Evolutionary conservation across 345 rosid species (phyloP).

Genomic region (Brassica nigra): DNA sequence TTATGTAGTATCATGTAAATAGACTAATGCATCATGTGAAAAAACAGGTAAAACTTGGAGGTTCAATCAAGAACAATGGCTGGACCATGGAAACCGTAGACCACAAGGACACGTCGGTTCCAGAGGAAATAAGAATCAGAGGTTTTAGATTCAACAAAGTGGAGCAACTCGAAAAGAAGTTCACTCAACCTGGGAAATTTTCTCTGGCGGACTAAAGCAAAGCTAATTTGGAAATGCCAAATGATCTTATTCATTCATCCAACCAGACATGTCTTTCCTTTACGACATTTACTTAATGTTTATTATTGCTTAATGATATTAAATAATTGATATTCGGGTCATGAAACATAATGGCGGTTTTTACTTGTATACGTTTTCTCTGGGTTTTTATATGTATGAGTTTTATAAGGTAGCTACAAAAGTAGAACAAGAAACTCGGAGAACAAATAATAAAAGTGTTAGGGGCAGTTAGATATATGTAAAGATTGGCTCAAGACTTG

Average conservation of each 20-base stretch:
- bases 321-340: not conserved
- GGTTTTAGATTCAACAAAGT: slow-evolving; percentile 73
- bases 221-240: not conserved
- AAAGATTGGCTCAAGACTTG: not conserved
- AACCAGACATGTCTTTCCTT: not conserved
- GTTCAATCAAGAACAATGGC: slow-evolving; percentile 71
- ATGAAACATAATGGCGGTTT: not conserved
- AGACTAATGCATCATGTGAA: slow-evolving; percentile 13
- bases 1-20: not conserved
- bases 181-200: slow-evolving; percentile 56
- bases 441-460: not conserved
- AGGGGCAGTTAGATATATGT: not conserved
- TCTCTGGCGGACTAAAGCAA: slow-evolving; percentile 18
- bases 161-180: slow-evolving; percentile 69
- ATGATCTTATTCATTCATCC: not conserved
- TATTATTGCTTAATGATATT: not conserved
- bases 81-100: slow-evolving; percentile 77
- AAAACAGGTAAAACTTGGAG: slow-evolving; percentile 68
- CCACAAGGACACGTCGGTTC: slow-evolving; percentile 63
- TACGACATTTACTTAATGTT: not conserved
- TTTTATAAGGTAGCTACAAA: not conserved
- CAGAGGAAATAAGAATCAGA: slow-evolving; percentile 79
- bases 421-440: not conserved
- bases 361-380: not conserved
- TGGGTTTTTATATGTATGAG: not conserved